phyloP scores from a whole-genome alignment of 208 protist species.

The Balamuthia mandrillaris region DNA sequence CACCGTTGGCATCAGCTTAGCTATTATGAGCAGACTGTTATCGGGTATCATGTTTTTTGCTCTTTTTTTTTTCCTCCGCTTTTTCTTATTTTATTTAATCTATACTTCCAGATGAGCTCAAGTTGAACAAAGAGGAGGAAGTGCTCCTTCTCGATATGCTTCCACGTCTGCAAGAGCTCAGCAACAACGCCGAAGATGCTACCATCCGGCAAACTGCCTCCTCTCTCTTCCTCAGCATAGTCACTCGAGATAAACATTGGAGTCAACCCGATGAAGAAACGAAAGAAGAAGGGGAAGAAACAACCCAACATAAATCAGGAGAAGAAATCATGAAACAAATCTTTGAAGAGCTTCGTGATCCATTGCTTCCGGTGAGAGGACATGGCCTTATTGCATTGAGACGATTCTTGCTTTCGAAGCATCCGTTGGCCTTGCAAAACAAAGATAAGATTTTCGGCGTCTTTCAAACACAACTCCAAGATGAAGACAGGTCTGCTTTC shows the following conservation, averaged over 20 bases:
- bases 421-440: background rate
- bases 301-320: background rate
- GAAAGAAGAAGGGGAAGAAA: background rate
- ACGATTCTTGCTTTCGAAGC: background rate
- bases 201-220: background rate
- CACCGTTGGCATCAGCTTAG: too few species aligned
- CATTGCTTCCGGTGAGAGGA: background rate
- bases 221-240: background rate
- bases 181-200: constrained; percentile 1
- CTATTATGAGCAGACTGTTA: too few species aligned
- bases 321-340: background rate
- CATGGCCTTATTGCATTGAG: background rate
- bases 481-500: background rate
- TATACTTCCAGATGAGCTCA: too few species aligned
- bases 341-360: background rate
- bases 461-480: background rate
- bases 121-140: background rate
- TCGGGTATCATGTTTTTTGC: too few species aligned
- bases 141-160: constrained; percentile 1
- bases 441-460: background rate
- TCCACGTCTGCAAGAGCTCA: background rate
- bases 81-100: too few species aligned
- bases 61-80: too few species aligned
- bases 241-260: background rate
- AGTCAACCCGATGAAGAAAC: background rate